Evolutionary conservation across 1,139 yeast genomes (phyloP).

Genomic region (Nakaseomyces nivariensis): DNA sequence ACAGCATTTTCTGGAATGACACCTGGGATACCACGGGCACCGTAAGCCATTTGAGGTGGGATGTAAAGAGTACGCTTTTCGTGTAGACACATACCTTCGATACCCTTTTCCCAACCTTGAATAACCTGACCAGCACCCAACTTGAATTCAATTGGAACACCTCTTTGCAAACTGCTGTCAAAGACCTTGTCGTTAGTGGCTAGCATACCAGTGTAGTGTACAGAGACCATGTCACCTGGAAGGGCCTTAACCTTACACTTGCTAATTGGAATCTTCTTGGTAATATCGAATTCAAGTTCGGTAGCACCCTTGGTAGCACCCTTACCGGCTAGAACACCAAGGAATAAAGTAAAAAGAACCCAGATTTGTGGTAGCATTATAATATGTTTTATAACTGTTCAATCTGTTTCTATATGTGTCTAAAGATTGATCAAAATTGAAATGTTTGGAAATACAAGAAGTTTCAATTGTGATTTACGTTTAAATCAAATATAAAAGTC

Average conservation of each 20-base stretch:
- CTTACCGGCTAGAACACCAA: slow-evolving; percentile 14
- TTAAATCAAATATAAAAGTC: too few species aligned
- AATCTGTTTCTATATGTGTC: not conserved
- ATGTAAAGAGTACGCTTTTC: slow-evolving; percentile 71
- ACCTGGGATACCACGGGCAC: slow-evolving; percentile 65
- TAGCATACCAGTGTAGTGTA: slow-evolving; percentile 67
- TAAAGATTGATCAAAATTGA: not conserved
- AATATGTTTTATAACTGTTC: not conserved
- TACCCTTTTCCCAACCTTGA: slow-evolving; percentile 82
- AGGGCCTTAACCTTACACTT: slow-evolving; percentile 49
- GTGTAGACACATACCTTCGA: slow-evolving; percentile 73
- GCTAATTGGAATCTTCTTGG: slow-evolving; percentile 37
- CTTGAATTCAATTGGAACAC: slow-evolving; percentile 54
- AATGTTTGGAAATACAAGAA: too few species aligned
- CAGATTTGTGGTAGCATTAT: slow-evolving; percentile 4
- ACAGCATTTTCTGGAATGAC: slow-evolving; percentile 68
- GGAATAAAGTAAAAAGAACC: slow-evolving; percentile 6
- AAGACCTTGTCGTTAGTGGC: slow-evolving; percentile 55
- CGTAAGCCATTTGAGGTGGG: slow-evolving; percentile 72
- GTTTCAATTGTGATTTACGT: too few species aligned
- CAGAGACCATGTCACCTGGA: slow-evolving; percentile 55
- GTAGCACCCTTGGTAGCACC: slow-evolving; percentile 11
- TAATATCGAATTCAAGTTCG: slow-evolving; percentile 32
- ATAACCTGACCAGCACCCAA: slow-evolving; percentile 74
- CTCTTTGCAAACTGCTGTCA: slow-evolving; percentile 63